These are phyloP conservation scores for Achaetomiella virescens DNA, from an alignment of 495 filamentous ascomycete species.

Conservation along the genomic window DNA sequence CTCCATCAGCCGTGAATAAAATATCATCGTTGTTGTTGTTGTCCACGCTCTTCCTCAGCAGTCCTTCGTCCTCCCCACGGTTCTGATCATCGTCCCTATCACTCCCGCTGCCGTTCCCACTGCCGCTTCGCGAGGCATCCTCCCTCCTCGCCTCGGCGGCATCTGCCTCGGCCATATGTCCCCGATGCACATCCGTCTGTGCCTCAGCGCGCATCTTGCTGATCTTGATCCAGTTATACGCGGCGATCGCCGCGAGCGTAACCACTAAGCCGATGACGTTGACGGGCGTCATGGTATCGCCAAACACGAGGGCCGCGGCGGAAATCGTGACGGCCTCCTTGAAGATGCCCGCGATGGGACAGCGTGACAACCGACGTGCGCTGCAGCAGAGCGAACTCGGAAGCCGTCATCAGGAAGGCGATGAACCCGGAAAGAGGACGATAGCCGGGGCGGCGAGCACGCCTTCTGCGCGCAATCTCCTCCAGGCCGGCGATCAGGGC, in stretches of 20 bases:
- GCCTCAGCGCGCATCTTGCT: slow-evolving; percentile 77
- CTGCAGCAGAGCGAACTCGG: slow-evolving; percentile 91
- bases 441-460: slow-evolving; percentile 49
- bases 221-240: slow-evolving; percentile 95
- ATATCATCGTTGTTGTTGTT: slow-evolving; percentile 6
- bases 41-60: slow-evolving; percentile 20
- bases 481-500: slow-evolving; percentile 57
- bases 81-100: slow-evolving; percentile 18
- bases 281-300: slow-evolving; percentile 81
- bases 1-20: slow-evolving; percentile 22
- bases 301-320: slow-evolving; percentile 80
- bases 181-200: slow-evolving; percentile 36
- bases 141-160: background rate
- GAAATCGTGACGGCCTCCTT: slow-evolving; percentile 97
- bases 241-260: slow-evolving; percentile 76
- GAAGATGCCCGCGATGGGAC: slow-evolving; percentile 95
- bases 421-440: slow-evolving; percentile 85
- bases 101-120: slow-evolving; percentile 13
- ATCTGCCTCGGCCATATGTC: slow-evolving; percentile 12
- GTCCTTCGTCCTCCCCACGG: slow-evolving; percentile 19
- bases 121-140: slow-evolving; percentile 3
- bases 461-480: slow-evolving; percentile 61
- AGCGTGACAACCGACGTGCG: slow-evolving; percentile 94
- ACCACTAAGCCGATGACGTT: slow-evolving; percentile 84
- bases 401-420: slow-evolving; percentile 93